These are phyloP conservation scores for Leucocoprinus sp. DNA, from an alignment of 768 basidiomycete species.

Conservation along the genomic window DNA sequence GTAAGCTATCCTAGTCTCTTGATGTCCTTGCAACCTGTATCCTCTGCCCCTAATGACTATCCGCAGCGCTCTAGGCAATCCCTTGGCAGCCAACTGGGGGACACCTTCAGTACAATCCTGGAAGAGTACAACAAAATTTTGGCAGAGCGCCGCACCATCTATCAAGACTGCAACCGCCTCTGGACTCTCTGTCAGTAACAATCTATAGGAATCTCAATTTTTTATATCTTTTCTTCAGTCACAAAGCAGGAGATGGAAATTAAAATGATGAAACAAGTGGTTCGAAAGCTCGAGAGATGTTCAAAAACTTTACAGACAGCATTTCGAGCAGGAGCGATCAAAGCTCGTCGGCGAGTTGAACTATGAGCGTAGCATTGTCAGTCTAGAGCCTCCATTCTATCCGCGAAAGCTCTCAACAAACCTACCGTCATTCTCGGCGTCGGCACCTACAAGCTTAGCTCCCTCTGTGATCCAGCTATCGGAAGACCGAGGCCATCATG, in stretches of 20 bases:
- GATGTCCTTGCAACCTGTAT: not conserved
- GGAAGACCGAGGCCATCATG: not conserved
- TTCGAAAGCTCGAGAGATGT: slow-evolving; percentile 5
- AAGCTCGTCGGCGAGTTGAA: slow-evolving; percentile 5
- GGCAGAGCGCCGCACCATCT: slow-evolving; percentile 2
- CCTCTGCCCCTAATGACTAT: not conserved
- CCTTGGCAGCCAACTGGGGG: not conserved
- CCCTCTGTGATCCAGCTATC: not conserved
- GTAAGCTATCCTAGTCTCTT: not conserved
- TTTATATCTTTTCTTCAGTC: not conserved
- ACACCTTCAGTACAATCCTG: slow-evolving; percentile 1
- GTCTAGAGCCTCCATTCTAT: slow-evolving; percentile 1
- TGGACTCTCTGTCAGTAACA: not conserved
- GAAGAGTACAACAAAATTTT: slow-evolving; percentile 5
- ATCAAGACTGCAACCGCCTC: not conserved
- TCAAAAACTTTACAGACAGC: slow-evolving; percentile 1
- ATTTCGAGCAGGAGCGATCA: slow-evolving; percentile 4
- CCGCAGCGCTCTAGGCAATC: not conserved
- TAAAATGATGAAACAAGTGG: not conserved
- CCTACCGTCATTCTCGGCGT: not conserved
- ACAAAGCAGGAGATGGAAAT: slow-evolving; percentile 5
- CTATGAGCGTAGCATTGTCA: slow-evolving; percentile 1
- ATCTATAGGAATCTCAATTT: not conserved
- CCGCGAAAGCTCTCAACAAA: not conserved
- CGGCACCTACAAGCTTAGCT: not conserved